phyloP scores from a whole-genome alignment of 495 filamentous ascomycete genomes.

The Lasiosphaeria ovina region DNA sequence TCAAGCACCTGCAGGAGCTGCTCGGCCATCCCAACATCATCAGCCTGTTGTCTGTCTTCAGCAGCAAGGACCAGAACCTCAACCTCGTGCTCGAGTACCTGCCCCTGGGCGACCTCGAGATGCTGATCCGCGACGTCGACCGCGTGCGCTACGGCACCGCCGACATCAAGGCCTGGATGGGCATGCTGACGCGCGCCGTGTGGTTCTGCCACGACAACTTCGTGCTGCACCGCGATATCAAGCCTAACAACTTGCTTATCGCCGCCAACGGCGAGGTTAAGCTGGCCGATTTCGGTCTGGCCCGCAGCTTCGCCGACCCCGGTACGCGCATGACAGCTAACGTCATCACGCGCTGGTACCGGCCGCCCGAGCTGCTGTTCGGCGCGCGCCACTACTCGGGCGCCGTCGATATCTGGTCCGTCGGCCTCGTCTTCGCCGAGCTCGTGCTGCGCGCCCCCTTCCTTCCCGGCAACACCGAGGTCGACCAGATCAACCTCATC shows the following conservation, averaged over 20 bases:
- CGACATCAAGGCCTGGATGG: conserved; percentile 98
- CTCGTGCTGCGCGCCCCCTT: conserved; percentile 78
- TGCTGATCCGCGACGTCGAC: conserved; percentile 81
- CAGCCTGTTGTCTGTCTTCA: conserved; percentile 85
- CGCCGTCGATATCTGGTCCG: conserved; percentile 93
- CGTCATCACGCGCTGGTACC: conserved; percentile 96
- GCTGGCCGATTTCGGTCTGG: conserved; percentile 96
- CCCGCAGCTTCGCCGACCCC: conserved; percentile 84
- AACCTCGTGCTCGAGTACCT: conserved; percentile 93
- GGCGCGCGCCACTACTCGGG: conserved; percentile 86
- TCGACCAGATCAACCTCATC: conserved; percentile 78
- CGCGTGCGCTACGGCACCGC: conserved; percentile 63
- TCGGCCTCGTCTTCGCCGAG: conserved; percentile 90
- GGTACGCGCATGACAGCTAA: conserved; percentile 85
- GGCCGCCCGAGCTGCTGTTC: conserved; percentile 89
- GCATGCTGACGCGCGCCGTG: conserved; percentile 87
- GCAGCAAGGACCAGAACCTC: conserved; percentile 84
- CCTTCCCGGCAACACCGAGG: conserved; percentile 65
- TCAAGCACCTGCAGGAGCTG: conserved; percentile 93
- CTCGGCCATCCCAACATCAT: conserved; percentile 89
- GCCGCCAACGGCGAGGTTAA: conserved; percentile 90
- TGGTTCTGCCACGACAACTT: conserved; percentile 97
- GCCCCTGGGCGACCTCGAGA: conserved; percentile 86
- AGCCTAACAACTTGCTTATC: conserved; percentile 96
- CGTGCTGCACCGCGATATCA: conserved; percentile 96